Evolutionary conservation across 1,284 basidiomycete species (phyloP).

Genomic region (Ganoderma lingzhi): DNA sequence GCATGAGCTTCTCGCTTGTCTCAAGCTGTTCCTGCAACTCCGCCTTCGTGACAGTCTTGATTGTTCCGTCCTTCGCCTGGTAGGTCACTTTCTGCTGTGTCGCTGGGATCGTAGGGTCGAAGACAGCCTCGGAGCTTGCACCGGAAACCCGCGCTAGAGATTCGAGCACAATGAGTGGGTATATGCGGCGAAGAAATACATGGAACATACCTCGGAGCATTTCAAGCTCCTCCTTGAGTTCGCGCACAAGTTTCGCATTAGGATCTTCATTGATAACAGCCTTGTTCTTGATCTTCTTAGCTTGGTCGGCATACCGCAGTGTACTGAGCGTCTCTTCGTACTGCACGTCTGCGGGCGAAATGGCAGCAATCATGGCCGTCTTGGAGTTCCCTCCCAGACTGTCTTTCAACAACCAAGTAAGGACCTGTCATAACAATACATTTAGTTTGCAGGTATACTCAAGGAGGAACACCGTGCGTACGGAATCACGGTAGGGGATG

Average conservation of each 20-base stretch:
- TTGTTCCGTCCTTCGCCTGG: conserved; percentile 90
- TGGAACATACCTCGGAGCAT: conserved; percentile 75
- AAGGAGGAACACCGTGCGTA: conserved; percentile 47
- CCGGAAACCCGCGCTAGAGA: conserved; percentile 74
- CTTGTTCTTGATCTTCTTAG: conserved; percentile 99
- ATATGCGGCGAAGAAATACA: conserved; percentile 8
- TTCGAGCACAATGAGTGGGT: conserved; percentile 3
- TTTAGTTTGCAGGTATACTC: background rate
- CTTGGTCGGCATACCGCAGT: conserved; percentile 95
- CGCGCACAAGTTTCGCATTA: conserved; percentile 97
- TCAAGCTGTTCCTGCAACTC: conserved; percentile 98
- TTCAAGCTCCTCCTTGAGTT: conserved; percentile 98
- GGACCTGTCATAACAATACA: conserved; percentile 58
- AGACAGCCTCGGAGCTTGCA: conserved; percentile 75
- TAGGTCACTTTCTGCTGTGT: conserved; percentile 97
- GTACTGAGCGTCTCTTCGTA: conserved; percentile 98
- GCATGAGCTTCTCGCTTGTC: conserved; percentile 96
- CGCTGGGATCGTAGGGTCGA: conserved; percentile 89
- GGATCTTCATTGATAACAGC: conserved; percentile 99
- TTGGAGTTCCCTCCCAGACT: conserved; percentile 95
- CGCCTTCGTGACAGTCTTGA: conserved; percentile 96
- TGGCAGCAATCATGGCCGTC: conserved; percentile 98
- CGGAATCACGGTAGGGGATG: conserved; percentile 94
- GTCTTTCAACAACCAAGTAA: conserved; percentile 98
- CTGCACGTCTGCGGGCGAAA: conserved; percentile 88